These are phyloP conservation scores for Harringtonia aguacate DNA, from an alignment of 2,329 filamentous ascomycete species.

Conservation along the genomic window DNA sequence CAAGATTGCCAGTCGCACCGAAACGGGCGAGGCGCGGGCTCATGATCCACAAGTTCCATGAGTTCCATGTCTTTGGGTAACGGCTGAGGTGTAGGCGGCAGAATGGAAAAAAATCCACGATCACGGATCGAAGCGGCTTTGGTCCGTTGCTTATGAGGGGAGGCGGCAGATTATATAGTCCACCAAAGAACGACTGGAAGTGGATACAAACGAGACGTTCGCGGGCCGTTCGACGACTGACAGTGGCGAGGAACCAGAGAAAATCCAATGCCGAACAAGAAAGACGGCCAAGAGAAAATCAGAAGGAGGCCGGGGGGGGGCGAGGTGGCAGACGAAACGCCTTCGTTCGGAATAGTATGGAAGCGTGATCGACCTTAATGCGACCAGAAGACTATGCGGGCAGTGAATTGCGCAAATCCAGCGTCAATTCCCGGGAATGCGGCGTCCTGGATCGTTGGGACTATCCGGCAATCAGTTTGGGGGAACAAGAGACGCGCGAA, in stretches of 20 bases:
- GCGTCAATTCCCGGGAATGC: background rate
- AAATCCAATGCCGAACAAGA: background rate
- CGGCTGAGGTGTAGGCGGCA: background rate
- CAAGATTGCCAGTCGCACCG: slow-evolving; percentile 53
- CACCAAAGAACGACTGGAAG: background rate
- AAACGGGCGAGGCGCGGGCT: slow-evolving; percentile 51
- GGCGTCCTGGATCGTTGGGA: slow-evolving; percentile 1
- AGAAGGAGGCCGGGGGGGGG: too few relatives aligned
- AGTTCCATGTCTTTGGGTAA: slow-evolving; percentile 42
- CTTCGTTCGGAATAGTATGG: slow-evolving; percentile 2
- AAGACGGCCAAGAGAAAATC: background rate
- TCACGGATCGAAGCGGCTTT: slow-evolving; percentile 2
- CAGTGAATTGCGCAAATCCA: background rate
- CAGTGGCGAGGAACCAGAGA: slow-evolving; percentile 1
- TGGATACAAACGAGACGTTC: background rate
- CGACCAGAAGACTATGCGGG: slow-evolving; percentile 11
- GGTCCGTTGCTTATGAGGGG: background rate
- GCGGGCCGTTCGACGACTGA: slow-evolving; percentile 5
- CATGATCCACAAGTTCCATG: slow-evolving; percentile 54
- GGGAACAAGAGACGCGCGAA: slow-evolving; percentile 2
- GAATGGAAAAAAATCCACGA: background rate
- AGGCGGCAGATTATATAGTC: background rate
- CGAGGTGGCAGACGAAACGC: slow-evolving; percentile 8
- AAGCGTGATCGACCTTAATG: slow-evolving; percentile 14
- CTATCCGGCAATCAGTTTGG: slow-evolving; percentile 7